A percentile compares a stretch with the other conserved stretches of the same genome.
Evolutionary conservation across 2,329 filamentous ascomycete species (phyloP).

Genomic region (Arthrobotrys megalospora): DNA sequence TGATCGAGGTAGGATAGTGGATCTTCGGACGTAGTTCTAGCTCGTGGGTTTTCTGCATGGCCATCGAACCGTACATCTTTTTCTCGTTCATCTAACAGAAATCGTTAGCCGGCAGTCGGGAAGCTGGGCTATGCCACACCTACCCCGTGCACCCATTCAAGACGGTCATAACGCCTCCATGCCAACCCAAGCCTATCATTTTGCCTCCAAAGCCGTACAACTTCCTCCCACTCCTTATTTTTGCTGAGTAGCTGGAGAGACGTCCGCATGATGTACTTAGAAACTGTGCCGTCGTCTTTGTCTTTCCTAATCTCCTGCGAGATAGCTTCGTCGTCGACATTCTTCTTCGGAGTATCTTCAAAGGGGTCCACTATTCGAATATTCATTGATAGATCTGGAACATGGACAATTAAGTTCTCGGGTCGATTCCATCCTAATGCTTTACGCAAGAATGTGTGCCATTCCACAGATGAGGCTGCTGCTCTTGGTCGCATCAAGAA

Average conservation of each 20-base stretch:
- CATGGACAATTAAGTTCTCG: slow-evolving; percentile 73
- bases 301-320: slow-evolving; percentile 64
- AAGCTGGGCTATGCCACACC: neutral
- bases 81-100: slow-evolving; percentile 72
- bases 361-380: slow-evolving; percentile 76
- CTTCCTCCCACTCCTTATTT: slow-evolving; percentile 74
- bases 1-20: slow-evolving; percentile 74
- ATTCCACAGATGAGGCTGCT: slow-evolving; percentile 76
- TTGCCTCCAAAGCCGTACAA: slow-evolving; percentile 74
- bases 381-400: slow-evolving; percentile 76
- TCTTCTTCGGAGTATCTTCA: slow-evolving; percentile 67
- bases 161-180: slow-evolving; percentile 78
- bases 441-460: slow-evolving; percentile 77
- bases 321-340: slow-evolving; percentile 68
- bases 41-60: slow-evolving; percentile 77
- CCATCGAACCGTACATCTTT: slow-evolving; percentile 79
- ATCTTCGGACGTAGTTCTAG: slow-evolving; percentile 77
- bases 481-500: slow-evolving; percentile 76
- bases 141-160: slow-evolving; percentile 77
- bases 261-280: slow-evolving; percentile 72
- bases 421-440: slow-evolving; percentile 74
- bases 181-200: slow-evolving; percentile 76
- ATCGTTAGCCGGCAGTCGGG: neutral
- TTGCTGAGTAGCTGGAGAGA: slow-evolving; percentile 75
- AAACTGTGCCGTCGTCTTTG: slow-evolving; percentile 72